Evolutionary conservation across 352 stramenopile species (phyloP), one percentile per base, ranked within the genome.

Genomic region (Thalassiosira livingstoniorum): DNA sequence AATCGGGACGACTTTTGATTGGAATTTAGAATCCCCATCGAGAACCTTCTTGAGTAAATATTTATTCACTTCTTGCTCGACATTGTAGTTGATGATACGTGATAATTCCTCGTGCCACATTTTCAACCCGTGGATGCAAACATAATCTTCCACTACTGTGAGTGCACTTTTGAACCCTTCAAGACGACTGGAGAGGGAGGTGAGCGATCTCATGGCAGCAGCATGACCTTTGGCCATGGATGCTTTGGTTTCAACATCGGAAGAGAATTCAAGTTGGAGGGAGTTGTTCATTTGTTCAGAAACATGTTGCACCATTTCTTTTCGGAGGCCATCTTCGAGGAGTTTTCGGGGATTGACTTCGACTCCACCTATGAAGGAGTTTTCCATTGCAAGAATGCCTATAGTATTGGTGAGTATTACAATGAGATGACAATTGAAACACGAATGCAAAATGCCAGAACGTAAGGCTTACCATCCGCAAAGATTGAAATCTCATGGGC

Each of bases 141-240:
- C 96, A 89, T 98, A 98, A 86, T 98, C 97, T 80, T 98, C 96
- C 35, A 98, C 96, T 81, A 98, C 98, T 88, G 98, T 95, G 67
- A 98, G 96, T 35, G 95, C 97, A 18, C 95, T 82, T 15, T 95
- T 89, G 66, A 98, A 98, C 1, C 94, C 95, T 81, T 98, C 95
- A 69, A 98, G 67, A 29, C 92, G 96, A 21, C 91, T 91, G 7
- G 92, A 93, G 21, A 98, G 74, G 37, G 92, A 94, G 21, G 94
- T 83, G 37, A 98, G 97, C 47, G 96, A 93, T 55, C 94, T 94
- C 54, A 85, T 86, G 34, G 80, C 71, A 35, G 80, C 29, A 13
- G 37, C 35, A 32, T 82, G 61, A 51, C 73, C 62, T 45, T 83
- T 83, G 45, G 32, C 60, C 63, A 83, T 76, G 37, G 75, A 80